A percentile compares a stretch with the other conserved stretches of the same genome.
Conservation (phyloP, 768 basidiomycete genomes). For the Leccinellum luteum region DNA sequence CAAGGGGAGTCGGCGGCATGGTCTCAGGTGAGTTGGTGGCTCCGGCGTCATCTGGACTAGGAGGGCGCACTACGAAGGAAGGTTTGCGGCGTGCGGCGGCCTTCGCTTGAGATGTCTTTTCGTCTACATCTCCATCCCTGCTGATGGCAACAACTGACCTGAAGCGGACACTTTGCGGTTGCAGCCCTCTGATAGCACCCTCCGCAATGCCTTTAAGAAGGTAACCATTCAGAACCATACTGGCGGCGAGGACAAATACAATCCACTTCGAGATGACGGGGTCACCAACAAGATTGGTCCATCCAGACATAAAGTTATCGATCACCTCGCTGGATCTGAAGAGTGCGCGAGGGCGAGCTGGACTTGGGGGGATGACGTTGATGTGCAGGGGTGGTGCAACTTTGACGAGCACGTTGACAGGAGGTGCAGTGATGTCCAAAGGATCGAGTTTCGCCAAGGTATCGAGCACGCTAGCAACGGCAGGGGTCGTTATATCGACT, state of each 20-base stretch:
- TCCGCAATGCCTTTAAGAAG: constrained; percentile 83
- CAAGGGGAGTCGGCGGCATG: constrained; percentile 12
- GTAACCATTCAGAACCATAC: constrained; percentile 89
- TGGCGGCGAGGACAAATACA: constrained; percentile 80
- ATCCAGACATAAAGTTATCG: constrained; percentile 85
- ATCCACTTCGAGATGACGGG: constrained; percentile 96
- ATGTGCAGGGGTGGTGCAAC: constrained; percentile 60
- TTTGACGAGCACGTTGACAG: constrained; percentile 52
- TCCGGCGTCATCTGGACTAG: constrained; percentile 12
- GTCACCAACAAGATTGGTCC: constrained; percentile 91
- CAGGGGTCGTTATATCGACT: constrained; percentile 68
- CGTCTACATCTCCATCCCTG: constrained; percentile 22
- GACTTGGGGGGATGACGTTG: constrained; percentile 40
- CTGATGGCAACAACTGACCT: constrained; percentile 21
- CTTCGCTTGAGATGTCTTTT: constrained; percentile 14
- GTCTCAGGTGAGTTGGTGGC: constrained; percentile 15
- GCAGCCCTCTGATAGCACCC: constrained; percentile 38
- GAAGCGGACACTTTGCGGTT: constrained; percentile 31
- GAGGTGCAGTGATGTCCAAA: constrained; percentile 12
- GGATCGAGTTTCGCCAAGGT: constrained; percentile 44
- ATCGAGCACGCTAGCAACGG: constrained; percentile 56
- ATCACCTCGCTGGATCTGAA: constrained; percentile 51
- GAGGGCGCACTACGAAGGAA: constrained; percentile 26
- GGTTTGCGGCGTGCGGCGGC: constrained; percentile 14
- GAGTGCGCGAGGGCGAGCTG: constrained; percentile 29